Evolutionary conservation across 1,139 yeast species (phyloP).

Genomic region (Sugiyamaella xylanicola): DNA sequence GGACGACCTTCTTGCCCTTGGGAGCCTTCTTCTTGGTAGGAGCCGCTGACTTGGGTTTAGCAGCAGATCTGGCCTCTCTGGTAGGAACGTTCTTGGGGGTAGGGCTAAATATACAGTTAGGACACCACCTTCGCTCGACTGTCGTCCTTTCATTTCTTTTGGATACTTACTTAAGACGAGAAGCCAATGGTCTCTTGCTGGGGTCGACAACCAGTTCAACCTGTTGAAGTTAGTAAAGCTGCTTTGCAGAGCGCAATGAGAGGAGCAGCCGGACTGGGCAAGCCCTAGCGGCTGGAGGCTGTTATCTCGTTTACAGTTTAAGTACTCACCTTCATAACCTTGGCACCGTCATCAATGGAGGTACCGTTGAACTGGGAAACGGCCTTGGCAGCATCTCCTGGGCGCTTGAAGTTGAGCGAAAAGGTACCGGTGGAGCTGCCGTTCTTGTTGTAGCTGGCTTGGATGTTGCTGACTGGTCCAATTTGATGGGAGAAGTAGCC

Average conservation of each 20-base stretch:
- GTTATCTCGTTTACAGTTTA: not conserved
- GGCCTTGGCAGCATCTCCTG: slow-evolving; percentile 72
- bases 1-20: slow-evolving; percentile 41
- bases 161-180: slow-evolving; percentile 49
- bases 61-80: slow-evolving; percentile 36
- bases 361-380: slow-evolving; percentile 88
- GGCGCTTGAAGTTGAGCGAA: slow-evolving; percentile 71
- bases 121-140: not conserved
- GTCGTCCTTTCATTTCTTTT: not conserved
- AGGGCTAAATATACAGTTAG: slow-evolving; percentile 8
- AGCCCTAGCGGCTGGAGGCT: too few relatives aligned
- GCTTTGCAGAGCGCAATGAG: too few relatives aligned
- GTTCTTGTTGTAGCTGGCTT: slow-evolving; percentile 77
- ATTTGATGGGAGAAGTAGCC: slow-evolving; percentile 87
- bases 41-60: slow-evolving; percentile 37
- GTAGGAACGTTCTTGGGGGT: slow-evolving; percentile 27
- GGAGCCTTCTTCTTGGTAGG: slow-evolving; percentile 35
- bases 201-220: slow-evolving; percentile 90
- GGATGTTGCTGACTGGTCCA: slow-evolving; percentile 77
- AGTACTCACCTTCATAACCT: slow-evolving; percentile 58
- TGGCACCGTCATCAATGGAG: slow-evolving; percentile 85
- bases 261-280: too few relatives aligned
- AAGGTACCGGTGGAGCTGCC: slow-evolving; percentile 94
- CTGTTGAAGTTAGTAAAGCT: slow-evolving; percentile 31
- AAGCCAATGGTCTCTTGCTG: slow-evolving; percentile 69